Conservation (phyloP, 805 yeast genomes). For the Tanozyma kutaoensis region DNA sequence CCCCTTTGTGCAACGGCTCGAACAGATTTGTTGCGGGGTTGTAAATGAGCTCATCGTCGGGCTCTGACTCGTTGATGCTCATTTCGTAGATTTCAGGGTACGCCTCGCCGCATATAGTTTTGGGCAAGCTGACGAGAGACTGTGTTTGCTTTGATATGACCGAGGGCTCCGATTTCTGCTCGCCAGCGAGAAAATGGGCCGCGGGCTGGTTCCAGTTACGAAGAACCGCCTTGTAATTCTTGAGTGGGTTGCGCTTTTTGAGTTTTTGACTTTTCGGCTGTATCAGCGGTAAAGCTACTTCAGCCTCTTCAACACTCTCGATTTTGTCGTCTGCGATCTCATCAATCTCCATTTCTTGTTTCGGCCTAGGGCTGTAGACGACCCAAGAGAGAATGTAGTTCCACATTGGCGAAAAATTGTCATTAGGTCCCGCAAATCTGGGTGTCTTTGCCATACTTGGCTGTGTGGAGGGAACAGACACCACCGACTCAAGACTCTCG, state of each 20-base stretch:
- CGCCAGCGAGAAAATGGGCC: conserved; percentile 3
- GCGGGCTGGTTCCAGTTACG: conserved; percentile 19
- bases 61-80: conserved; percentile 13
- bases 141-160: no score
- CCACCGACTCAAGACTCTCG: conserved; percentile 1
- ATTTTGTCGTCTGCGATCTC: not conserved
- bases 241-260: conserved; percentile 1
- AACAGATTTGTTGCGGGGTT: conserved; percentile 20
- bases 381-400: conserved; percentile 23
- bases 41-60: conserved; percentile 14
- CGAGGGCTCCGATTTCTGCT: conserved; percentile 1
- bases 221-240: conserved; percentile 10
- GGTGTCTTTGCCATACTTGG: conserved; percentile 1
- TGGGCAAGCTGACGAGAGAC: no score
- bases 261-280: not conserved
- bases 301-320: not conserved
- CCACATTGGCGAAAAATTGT: conserved; percentile 24
- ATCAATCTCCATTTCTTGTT: conserved; percentile 1
- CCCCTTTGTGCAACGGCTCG: conserved; percentile 11
- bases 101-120: not conserved
- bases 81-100: conserved; percentile 12
- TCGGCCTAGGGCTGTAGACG: conserved; percentile 8
- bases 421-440: conserved; percentile 5
- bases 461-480: not conserved
- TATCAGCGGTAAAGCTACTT: not conserved